Conservation (phyloP, 2,329 filamentous ascomycete species). For the Aureobasidium sp. region DNA sequence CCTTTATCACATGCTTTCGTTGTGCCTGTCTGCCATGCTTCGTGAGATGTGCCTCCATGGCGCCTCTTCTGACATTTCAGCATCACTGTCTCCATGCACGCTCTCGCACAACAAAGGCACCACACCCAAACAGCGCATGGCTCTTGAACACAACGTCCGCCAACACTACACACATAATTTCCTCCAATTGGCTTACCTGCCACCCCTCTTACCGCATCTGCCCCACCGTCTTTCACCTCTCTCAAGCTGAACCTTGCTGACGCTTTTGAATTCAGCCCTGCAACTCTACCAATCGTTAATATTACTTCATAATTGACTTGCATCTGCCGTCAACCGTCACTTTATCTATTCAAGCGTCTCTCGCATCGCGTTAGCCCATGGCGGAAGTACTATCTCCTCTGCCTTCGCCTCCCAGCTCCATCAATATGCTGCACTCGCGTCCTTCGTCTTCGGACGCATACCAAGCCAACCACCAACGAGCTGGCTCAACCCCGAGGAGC, state of each 20-base stretch:
- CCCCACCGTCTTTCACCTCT: background rate
- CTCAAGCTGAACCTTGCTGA: background rate
- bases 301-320: background rate
- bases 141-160: conserved; percentile 3
- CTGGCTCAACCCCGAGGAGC: conserved; percentile 33
- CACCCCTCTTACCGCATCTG: background rate
- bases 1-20: background rate
- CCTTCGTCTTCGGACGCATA: conserved; percentile 39
- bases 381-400: conserved; percentile 40
- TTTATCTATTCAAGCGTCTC: background rate
- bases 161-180: background rate
- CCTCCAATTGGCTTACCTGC: background rate
- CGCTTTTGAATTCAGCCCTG: background rate
- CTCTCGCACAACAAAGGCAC: conserved; percentile 10
- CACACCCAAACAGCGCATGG: conserved; percentile 6
- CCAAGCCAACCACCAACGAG: conserved; percentile 32
- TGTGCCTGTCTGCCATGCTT: background rate
- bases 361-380: conserved; percentile 21
- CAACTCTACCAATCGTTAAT: conserved; percentile 8
- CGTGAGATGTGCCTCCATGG: background rate
- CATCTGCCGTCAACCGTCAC: background rate
- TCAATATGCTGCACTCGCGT: conserved; percentile 40
- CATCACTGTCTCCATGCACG: background rate
- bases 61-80: background rate
- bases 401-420: conserved; percentile 37